Base-by-base conservation (phyloP, 495 filamentous ascomycete genomes). In the Penicillium roqueforti region DNA sequence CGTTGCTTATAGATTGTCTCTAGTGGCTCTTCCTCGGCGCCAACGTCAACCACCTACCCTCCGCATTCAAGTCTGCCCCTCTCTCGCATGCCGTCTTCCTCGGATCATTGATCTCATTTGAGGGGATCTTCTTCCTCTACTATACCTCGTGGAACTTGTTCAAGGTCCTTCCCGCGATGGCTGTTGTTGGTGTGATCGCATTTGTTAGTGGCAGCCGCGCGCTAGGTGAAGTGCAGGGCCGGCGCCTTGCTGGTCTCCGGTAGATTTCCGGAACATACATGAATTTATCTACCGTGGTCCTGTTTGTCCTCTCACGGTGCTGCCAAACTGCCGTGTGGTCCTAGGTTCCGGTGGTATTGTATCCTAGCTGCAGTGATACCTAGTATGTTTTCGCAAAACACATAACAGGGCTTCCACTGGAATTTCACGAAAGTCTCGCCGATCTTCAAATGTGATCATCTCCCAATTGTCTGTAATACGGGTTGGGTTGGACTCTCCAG, bases 121-220 rank as follows among this genome's bases (percentile, higher is more conserved):
- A 98, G 70, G 87, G 82, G 7, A 82, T 96, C 58, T 97, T 97
- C 75, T 91, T 91, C 79, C 69, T 96, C 68, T 98, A 98, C 78
- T 98, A 97, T 68, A 87, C 80, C 28, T 86, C 74, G 59, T 97
- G 92, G 93, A 96, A 85, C 60, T 75, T 98, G 41, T 98, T 97
- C 80, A 87, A 95, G 75, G 81, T 81, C 25, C 80, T 98, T 36
- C 91, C 91, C 9, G 85, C 84, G 47, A 83, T 83, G 57, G 81
- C 77, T 31, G 73, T 80, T 38, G 81, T 88, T 46, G 86, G 85
- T 19, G 69, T 77, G 40, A 82, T 91, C 49, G 81, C 87, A 20
- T 91, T 95, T 63, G 70, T 97, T 38, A 95, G 90, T 68, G 95
- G 93, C 51, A 91, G 87, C 62, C 87, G 92, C 68, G 95, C 93